phyloP scores from a whole-genome alignment of 148 eudicot genomes.

The Chenopodium suecicum region DNA sequence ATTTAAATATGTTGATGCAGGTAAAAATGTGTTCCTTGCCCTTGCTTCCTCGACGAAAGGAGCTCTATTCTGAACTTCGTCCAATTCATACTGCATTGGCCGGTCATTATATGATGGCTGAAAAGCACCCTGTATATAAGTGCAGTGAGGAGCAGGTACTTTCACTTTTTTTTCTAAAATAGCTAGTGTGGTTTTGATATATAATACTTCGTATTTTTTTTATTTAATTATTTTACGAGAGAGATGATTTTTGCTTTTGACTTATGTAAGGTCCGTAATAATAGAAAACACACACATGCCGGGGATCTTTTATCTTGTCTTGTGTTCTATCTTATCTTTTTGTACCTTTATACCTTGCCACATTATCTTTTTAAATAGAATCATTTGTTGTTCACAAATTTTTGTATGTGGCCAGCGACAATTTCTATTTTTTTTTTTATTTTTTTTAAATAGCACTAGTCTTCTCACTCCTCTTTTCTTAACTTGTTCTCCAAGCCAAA shows the following conservation, averaged over 20 bases:
- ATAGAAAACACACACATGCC: no score
- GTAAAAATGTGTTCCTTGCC: constrained; percentile 65
- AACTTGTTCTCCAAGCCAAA: no score
- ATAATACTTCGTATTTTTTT: no score
- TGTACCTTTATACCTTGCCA: no score
- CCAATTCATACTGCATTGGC: constrained; percentile 64
- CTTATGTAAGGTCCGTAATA: background rate
- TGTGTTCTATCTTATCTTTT: background rate
- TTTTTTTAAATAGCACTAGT: no score
- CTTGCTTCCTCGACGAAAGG: constrained; percentile 64
- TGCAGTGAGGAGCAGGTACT: constrained; percentile 81
- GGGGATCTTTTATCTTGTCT: background rate
- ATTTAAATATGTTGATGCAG: constrained; percentile 36
- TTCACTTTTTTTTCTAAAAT: background rate
- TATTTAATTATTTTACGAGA: no score
- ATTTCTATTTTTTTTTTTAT: no score
- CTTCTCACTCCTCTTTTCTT: no score
- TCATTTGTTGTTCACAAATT: no score
- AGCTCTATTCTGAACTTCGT: constrained; percentile 63
- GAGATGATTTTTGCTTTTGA: background rate
- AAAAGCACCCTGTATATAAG: constrained; percentile 70
- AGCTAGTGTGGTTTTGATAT: no score
- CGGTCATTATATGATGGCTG: constrained; percentile 45
- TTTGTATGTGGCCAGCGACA: no score
- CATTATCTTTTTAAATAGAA: background rate